Percentiles rank a stretch among this genome's conserved stretches.
Evolutionary conservation across 805 yeast species (phyloP).

Genomic region (Osmozyma mogii): DNA sequence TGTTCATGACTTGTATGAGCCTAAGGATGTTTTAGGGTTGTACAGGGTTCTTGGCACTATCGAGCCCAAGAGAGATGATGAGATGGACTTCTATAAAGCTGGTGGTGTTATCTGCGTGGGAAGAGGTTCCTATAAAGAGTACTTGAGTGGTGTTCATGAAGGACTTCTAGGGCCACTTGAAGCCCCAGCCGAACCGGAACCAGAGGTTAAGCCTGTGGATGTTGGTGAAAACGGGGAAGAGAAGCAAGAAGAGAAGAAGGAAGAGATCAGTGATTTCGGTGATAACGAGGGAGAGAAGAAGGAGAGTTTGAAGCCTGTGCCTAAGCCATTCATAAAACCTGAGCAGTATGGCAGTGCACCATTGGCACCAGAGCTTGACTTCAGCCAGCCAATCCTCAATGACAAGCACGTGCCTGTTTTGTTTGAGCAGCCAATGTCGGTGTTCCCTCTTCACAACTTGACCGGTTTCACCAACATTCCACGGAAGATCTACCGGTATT

Average conservation of each 20-base stretch:
- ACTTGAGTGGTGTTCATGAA: conserved; percentile 83
- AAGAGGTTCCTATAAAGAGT: conserved; percentile 93
- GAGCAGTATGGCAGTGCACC: conserved; percentile 45
- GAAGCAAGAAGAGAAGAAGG: conserved; percentile 10
- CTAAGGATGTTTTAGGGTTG: conserved; percentile 51
- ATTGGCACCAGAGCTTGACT: conserved; percentile 55
- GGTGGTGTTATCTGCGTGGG: conserved; percentile 94
- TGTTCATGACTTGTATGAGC: conserved; percentile 28
- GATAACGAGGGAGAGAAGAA: conserved; percentile 18
- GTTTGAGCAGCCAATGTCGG: conserved; percentile 72
- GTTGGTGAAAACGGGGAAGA: conserved; percentile 4
- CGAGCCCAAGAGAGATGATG: conserved; percentile 34
- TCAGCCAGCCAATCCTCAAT: conserved; percentile 19
- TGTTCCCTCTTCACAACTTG: conserved; percentile 67
- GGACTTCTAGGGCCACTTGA: conserved; percentile 89
- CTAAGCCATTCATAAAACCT: conserved; percentile 56
- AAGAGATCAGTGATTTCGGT: conserved; percentile 7
- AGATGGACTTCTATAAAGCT: conserved; percentile 29
- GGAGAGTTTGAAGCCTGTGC: conserved; percentile 43
- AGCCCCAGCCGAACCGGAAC: conserved; percentile 24
- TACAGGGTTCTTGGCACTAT: conserved; percentile 28
- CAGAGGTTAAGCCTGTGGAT: neutral
- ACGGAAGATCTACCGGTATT: conserved; percentile 66
- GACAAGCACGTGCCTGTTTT: conserved; percentile 45
- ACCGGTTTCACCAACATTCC: conserved; percentile 77